phyloP scores from a whole-genome alignment of 306 rosid genomes.

The Bauhinia variegata region DNA sequence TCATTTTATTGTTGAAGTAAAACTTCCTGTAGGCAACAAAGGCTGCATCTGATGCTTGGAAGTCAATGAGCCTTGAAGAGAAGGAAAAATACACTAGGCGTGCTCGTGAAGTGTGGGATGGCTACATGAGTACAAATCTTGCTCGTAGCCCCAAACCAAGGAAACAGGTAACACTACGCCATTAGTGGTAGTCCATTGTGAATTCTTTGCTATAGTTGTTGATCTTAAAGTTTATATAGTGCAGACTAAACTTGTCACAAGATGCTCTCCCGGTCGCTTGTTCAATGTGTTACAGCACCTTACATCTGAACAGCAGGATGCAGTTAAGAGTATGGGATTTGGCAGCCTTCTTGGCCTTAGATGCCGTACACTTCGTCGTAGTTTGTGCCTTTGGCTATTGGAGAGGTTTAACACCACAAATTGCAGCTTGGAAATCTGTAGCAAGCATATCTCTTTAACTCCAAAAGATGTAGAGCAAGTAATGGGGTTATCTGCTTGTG shows the following conservation, averaged over 20 bases:
- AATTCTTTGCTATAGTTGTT: constrained; percentile 17
- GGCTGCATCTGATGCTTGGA: constrained; percentile 55
- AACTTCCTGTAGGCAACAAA: constrained; percentile 44
- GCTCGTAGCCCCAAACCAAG: constrained; percentile 43
- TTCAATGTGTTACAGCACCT: constrained; percentile 46
- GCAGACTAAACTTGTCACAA: constrained; percentile 47
- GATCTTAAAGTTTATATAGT: constrained; percentile 17
- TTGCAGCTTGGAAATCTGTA: constrained; percentile 45
- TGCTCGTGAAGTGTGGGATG: constrained; percentile 53
- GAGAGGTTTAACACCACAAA: constrained; percentile 43
- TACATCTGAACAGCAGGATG: constrained; percentile 44
- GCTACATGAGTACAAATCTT: constrained; percentile 47
- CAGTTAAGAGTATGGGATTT: constrained; percentile 49
- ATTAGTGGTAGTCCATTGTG: background rate
- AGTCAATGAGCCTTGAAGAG: constrained; percentile 51
- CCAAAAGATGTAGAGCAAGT: constrained; percentile 49
- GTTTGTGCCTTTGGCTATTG: constrained; percentile 54
- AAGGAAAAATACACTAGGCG: constrained; percentile 46
- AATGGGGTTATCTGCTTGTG: constrained; percentile 52
- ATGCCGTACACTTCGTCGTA: constrained; percentile 48
- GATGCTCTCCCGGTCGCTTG: constrained; percentile 54
- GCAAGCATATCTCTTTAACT: constrained; percentile 33
- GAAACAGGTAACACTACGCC: constrained; percentile 40
- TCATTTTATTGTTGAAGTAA: background rate
- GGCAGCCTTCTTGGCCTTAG: constrained; percentile 50